Conservation (phyloP, 2,329 filamentous ascomycete species). For the Botrytis aclada region DNA sequence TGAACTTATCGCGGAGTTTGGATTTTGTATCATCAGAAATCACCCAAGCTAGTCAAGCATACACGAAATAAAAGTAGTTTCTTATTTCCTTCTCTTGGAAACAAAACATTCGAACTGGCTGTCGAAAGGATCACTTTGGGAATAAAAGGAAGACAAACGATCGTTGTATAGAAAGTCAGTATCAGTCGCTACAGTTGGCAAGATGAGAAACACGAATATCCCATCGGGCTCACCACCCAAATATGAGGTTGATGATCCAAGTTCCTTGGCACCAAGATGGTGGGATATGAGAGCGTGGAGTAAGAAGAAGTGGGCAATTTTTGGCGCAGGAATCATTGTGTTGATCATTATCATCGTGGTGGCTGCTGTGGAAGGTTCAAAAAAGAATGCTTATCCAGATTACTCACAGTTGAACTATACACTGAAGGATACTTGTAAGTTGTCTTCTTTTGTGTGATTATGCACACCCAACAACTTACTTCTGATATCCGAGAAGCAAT, state of each 20-base stretch:
- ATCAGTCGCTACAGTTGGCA: slow-evolving; percentile 22
- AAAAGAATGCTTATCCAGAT: slow-evolving; percentile 44
- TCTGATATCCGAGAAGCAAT: background rate
- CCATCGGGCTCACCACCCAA: slow-evolving; percentile 22
- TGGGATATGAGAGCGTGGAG: slow-evolving; percentile 54
- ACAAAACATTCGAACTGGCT: background rate
- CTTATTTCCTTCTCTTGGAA: background rate
- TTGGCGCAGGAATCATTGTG: slow-evolving; percentile 39
- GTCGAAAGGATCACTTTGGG: background rate
- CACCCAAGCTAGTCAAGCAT: background rate
- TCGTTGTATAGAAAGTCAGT: background rate
- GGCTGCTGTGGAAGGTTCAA: slow-evolving; percentile 41
- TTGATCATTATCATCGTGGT: slow-evolving; percentile 50
- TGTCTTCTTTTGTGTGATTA: background rate
- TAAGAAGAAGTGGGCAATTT: slow-evolving; percentile 48
- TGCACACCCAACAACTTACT: background rate
- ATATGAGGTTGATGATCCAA: slow-evolving; percentile 28
- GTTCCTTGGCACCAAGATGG: slow-evolving; percentile 31
- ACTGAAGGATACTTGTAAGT: slow-evolving; percentile 42
- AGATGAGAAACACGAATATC: slow-evolving; percentile 20
- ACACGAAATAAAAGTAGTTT: slow-evolving; percentile 19
- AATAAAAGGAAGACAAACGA: background rate
- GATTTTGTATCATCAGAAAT: background rate
- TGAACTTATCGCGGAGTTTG: background rate
- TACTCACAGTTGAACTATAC: slow-evolving; percentile 43